These are phyloP conservation scores for Globisporangium middletonii DNA, from an alignment of 352 stramenopile species.

Conservation along the genomic window DNA sequence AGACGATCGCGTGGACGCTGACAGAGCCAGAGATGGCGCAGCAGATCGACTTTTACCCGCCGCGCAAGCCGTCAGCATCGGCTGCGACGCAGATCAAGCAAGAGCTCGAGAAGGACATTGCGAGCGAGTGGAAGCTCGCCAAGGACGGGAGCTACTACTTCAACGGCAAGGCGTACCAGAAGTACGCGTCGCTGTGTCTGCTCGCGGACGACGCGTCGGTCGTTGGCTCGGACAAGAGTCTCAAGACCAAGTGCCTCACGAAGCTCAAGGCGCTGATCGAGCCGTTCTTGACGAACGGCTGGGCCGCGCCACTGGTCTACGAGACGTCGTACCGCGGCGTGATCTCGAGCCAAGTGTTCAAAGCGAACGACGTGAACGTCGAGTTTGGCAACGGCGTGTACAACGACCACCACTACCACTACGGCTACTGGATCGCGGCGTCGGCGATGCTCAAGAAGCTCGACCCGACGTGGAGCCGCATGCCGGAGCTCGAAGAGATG, in stretches of 20 bases:
- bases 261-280: constrained; percentile 50
- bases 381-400: constrained; percentile 76
- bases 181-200: constrained; percentile 69
- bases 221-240: constrained; percentile 32
- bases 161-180: constrained; percentile 69
- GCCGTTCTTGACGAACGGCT: constrained; percentile 62
- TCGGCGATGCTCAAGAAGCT: constrained; percentile 62
- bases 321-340: constrained; percentile 48
- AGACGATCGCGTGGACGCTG: constrained; percentile 35
- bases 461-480: constrained; percentile 48
- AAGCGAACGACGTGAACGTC: constrained; percentile 47
- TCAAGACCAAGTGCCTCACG: constrained; percentile 38
- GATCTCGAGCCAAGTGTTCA: constrained; percentile 59
- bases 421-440: constrained; percentile 66
- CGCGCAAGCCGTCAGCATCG: constrained; percentile 22
- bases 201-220: constrained; percentile 63
- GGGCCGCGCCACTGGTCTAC: constrained; percentile 60
- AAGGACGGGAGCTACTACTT: constrained; percentile 66
- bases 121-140: constrained; percentile 39
- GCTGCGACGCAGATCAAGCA: constrained; percentile 30
- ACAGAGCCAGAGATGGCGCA: constrained; percentile 39
- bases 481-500: constrained; percentile 49
- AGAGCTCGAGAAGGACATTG: constrained; percentile 43
- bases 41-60: constrained; percentile 53
- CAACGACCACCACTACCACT: constrained; percentile 80